phyloP scores from a whole-genome alignment of 1,139 yeast genomes.

The Candida labiduridarum region DNA sequence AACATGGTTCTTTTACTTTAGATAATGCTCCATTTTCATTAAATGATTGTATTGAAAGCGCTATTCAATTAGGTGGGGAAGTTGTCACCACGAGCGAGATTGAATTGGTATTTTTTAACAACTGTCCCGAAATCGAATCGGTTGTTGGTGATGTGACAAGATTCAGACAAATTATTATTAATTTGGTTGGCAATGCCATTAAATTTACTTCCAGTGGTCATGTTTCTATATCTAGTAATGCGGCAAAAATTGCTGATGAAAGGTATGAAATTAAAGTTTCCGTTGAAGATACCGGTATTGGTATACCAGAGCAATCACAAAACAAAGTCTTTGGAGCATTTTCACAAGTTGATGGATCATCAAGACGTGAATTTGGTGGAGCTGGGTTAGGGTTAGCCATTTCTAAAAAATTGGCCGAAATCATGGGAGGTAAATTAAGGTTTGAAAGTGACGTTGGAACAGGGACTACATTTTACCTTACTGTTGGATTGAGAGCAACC shows the following conservation, averaged over 20 bases:
- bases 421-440: conserved; percentile 59
- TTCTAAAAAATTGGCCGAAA: conserved; percentile 56
- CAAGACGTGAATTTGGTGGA: conserved; percentile 60
- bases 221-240: conserved; percentile 42
- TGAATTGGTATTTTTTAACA: conserved; percentile 51
- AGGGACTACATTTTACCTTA: conserved; percentile 52
- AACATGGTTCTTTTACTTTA: conserved; percentile 54
- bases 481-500: conserved; percentile 28
- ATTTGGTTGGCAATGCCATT: conserved; percentile 59
- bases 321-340: conserved; percentile 59
- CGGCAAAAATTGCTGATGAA: conserved; percentile 29
- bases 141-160: conserved; percentile 55
- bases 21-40: conserved; percentile 53
- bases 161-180: conserved; percentile 55
- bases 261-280: conserved; percentile 46
- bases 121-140: conserved; percentile 43
- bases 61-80: conserved; percentile 55
- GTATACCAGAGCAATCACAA: conserved; percentile 53
- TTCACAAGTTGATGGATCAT: conserved; percentile 63
- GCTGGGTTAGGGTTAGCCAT: conserved; percentile 64
- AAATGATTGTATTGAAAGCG: conserved; percentile 54
- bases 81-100: conserved; percentile 50
- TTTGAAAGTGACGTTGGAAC: conserved; percentile 54
- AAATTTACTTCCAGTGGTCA: conserved; percentile 55
- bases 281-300: conserved; percentile 63